Conservation (phyloP, 305 asterid species). For the Salvia sclarea region DNA sequence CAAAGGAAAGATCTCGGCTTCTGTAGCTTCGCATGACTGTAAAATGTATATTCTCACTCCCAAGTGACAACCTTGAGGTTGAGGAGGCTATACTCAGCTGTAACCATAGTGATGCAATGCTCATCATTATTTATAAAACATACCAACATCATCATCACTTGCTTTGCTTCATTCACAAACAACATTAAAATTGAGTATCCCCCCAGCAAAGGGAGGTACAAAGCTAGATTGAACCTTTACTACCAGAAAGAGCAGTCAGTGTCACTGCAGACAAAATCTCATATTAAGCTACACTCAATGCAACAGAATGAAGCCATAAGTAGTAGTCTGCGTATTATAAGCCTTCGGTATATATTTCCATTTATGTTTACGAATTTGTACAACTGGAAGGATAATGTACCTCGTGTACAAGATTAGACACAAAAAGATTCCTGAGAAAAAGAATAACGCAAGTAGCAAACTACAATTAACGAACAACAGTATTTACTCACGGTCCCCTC, state of each 20-base stretch:
- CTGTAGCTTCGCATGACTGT: constrained; percentile 65
- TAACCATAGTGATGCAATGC: background rate
- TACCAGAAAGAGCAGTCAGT: background rate
- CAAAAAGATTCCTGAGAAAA: constrained; percentile 20
- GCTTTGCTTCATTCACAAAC: background rate
- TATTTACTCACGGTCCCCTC: constrained; percentile 54
- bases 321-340: background rate
- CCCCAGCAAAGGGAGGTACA: no score
- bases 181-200: no score
- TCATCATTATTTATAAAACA: background rate
- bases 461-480: background rate
- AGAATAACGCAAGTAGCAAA: constrained; percentile 3
- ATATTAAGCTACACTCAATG: background rate
- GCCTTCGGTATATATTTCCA: background rate
- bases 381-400: constrained; percentile 2
- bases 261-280: background rate
- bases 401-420: constrained; percentile 12
- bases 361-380: constrained; percentile 18
- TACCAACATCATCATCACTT: background rate
- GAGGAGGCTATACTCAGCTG: background rate
- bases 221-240: background rate
- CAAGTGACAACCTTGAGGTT: constrained; percentile 10
- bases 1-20: constrained; percentile 57
- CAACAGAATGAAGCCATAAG: background rate
- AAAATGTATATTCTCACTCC: constrained; percentile 75